Evolutionary conservation across 108 stramenopile genomes (phyloP).

Genomic region (Nitzschia putrida): DNA sequence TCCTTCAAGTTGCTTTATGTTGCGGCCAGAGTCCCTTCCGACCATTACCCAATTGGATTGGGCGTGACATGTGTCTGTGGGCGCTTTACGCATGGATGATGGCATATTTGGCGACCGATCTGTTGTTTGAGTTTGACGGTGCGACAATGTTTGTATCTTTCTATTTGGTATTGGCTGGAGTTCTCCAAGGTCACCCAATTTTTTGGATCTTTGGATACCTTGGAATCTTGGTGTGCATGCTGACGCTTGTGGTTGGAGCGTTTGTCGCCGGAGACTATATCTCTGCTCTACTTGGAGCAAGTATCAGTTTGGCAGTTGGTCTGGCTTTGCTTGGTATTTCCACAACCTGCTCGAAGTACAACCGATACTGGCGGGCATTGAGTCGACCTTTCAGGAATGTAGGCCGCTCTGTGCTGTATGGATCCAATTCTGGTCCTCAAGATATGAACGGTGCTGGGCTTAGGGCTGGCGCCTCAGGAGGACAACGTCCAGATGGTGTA

Average conservation of each 20-base stretch:
- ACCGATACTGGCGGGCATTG: too few relatives aligned
- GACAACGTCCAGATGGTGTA: not conserved
- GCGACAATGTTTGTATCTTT: not conserved
- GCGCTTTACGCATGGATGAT: constrained; percentile 16
- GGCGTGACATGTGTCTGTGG: constrained; percentile 21
- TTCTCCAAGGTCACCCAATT: constrained; percentile 11
- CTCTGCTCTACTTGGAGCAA: too few relatives aligned
- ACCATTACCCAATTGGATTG: constrained; percentile 13
- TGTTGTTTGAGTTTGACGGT: not conserved
- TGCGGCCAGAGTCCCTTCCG: constrained; percentile 9
- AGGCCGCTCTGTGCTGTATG: not conserved
- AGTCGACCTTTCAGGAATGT: too few relatives aligned
- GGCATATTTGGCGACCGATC: constrained; percentile 3
- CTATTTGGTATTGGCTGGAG: constrained; percentile 2
- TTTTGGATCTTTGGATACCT: constrained; percentile 6
- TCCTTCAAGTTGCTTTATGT: constrained; percentile 11
- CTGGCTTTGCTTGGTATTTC: too few relatives aligned
- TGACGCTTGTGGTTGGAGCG: too few relatives aligned
- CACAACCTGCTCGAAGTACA: too few relatives aligned
- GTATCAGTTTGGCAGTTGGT: too few relatives aligned
- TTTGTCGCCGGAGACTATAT: too few relatives aligned
- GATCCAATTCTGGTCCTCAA: not conserved
- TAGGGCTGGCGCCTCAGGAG: too few relatives aligned
- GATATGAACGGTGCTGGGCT: too few relatives aligned
- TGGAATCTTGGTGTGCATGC: not conserved